phyloP scores from a whole-genome alignment of 164 flowering plant species.

The Magnolia sinica region DNA sequence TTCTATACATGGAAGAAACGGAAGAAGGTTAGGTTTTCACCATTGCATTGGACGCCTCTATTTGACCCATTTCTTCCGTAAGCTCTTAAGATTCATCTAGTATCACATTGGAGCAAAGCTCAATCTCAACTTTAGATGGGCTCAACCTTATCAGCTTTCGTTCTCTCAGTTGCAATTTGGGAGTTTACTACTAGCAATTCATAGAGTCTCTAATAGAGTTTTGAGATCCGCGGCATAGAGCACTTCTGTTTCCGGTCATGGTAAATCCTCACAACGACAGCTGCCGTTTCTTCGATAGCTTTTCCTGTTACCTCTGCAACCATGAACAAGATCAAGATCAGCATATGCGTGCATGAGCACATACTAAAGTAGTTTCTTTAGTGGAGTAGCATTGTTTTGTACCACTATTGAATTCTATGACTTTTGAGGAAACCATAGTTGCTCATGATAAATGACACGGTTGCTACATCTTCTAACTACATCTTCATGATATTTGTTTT shows the following conservation, averaged over 20 bases:
- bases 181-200: neutral
- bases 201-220: conserved; percentile 48
- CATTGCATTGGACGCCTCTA: neutral
- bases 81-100: neutral
- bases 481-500: too few species aligned
- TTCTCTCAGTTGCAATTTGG: neutral
- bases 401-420: too few species aligned
- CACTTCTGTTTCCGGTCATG: conserved; percentile 73
- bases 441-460: too few species aligned
- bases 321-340: conserved; percentile 9
- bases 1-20: neutral
- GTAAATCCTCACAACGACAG: conserved; percentile 67
- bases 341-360: neutral
- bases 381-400: neutral
- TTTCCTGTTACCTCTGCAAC: conserved; percentile 86
- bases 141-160: neutral
- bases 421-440: too few species aligned
- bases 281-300: conserved; percentile 94
- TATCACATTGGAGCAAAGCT: neutral
- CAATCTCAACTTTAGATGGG: neutral
- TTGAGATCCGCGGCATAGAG: conserved; percentile 81
- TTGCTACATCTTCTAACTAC: too few species aligned
- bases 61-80: neutral
- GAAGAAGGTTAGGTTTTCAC: neutral
- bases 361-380: neutral